Percentiles rank a stretch among this genome's conserved stretches.
phyloP scores from a whole-genome alignment of 768 basidiomycete genomes.

The Porphyrellus cyaneotinctus region DNA sequence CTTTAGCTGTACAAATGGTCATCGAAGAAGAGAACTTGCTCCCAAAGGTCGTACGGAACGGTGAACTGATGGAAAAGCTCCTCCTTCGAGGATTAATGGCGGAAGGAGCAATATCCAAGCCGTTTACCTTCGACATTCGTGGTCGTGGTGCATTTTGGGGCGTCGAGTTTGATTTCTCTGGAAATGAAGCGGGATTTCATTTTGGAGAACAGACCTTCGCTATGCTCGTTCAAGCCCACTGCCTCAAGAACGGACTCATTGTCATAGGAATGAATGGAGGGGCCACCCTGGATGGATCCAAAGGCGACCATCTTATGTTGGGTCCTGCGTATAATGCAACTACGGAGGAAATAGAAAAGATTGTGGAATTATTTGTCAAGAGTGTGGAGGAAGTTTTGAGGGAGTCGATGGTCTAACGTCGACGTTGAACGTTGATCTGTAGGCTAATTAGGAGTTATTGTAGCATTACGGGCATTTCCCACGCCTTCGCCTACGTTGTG shows the following conservation, averaged over 20 bases:
- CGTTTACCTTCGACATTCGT: constrained; percentile 74
- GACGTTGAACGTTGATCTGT: too few relatives aligned
- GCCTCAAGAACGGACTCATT: constrained; percentile 62
- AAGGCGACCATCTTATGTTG: constrained; percentile 70
- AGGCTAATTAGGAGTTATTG: too few relatives aligned
- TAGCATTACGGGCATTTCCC: constrained; percentile 20
- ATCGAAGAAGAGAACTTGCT: constrained; percentile 70
- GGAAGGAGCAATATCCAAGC: constrained; percentile 54
- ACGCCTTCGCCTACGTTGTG: constrained; percentile 27
- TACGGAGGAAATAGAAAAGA: constrained; percentile 60
- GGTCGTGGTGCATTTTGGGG: constrained; percentile 84
- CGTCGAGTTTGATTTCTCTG: constrained; percentile 73
- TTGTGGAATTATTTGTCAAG: constrained; percentile 61
- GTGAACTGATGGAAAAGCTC: constrained; percentile 54
- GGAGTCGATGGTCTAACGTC: constrained; percentile 29
- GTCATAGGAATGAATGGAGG: constrained; percentile 75
- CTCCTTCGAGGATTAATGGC: constrained; percentile 52
- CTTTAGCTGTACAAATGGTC: constrained; percentile 76
- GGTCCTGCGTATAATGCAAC: constrained; percentile 81
- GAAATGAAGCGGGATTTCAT: constrained; percentile 40
- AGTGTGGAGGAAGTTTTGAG: constrained; percentile 62
- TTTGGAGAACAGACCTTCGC: constrained; percentile 57
- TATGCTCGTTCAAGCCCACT: constrained; percentile 64
- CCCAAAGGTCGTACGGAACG: constrained; percentile 55
- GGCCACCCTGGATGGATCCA: constrained; percentile 61